phyloP scores from a whole-genome alignment of 805 yeast species.

The Pichia manshurica region DNA sequence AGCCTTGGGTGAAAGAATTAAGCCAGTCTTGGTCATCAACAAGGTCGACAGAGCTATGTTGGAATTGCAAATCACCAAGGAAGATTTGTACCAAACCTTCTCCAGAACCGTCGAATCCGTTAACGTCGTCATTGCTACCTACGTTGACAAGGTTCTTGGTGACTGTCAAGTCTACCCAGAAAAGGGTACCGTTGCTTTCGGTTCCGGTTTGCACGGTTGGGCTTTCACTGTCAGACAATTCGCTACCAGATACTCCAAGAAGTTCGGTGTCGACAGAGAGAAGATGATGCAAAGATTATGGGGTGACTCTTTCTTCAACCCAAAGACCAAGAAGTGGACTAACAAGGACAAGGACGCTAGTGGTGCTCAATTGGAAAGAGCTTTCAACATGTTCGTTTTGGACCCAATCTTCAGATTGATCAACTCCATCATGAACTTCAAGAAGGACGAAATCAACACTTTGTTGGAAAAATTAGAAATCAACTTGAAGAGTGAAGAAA shows the following conservation, averaged over 20 bases:
- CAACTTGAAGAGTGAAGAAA: constrained; percentile 90
- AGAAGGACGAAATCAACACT: constrained; percentile 92
- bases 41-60: constrained; percentile 99
- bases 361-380: constrained; percentile 95
- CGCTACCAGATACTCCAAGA: constrained; percentile 96
- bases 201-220: constrained; percentile 99
- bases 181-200: constrained; percentile 98
- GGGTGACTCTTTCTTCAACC: constrained; percentile 99
- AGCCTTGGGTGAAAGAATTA: constrained; percentile 98
- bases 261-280: constrained; percentile 96
- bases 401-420: constrained; percentile 99
- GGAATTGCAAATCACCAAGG: constrained; percentile 98
- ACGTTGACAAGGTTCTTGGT: constrained; percentile 85
- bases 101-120: constrained; percentile 99
- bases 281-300: constrained; percentile 99
- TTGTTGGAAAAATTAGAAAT: constrained; percentile 93
- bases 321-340: constrained; percentile 99
- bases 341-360: constrained; percentile 93
- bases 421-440: constrained; percentile 97
- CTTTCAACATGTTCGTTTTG: constrained; percentile 97
- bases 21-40: constrained; percentile 98
- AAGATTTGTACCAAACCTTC: constrained; percentile 97
- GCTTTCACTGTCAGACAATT: constrained; percentile 99
- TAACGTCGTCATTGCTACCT: constrained; percentile 95
- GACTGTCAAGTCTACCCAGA: constrained; percentile 99